Conservation (phyloP, 2,329 filamentous ascomycete genomes). For the Monosporascus sp. region DNA sequence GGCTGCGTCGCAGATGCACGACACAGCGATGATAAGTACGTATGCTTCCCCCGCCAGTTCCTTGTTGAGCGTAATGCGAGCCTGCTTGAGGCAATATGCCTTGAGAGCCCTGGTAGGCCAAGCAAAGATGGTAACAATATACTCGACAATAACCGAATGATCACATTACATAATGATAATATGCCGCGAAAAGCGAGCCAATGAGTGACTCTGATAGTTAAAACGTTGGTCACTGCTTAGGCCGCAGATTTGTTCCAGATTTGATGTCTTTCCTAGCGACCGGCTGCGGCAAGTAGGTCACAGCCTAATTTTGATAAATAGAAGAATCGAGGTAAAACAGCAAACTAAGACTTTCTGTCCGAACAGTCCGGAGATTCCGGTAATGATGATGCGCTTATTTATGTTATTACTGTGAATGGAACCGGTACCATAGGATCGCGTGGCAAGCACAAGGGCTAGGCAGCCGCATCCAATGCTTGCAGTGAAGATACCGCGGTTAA, state of each 20-base stretch:
- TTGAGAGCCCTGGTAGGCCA: background rate
- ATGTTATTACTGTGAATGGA: conserved; percentile 3
- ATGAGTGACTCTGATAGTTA: background rate
- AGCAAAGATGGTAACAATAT: background rate
- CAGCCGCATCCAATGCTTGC: too few relatives aligned
- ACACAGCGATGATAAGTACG: background rate
- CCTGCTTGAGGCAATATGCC: background rate
- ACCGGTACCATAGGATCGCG: too few relatives aligned
- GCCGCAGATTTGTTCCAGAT: background rate
- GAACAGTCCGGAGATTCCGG: background rate
- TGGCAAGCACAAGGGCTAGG: too few relatives aligned
- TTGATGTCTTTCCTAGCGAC: background rate
- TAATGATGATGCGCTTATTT: conserved; percentile 12
- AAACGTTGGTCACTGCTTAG: background rate
- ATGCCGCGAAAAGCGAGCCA: background rate
- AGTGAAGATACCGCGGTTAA: background rate
- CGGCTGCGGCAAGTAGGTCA: background rate
- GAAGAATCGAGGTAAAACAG: background rate
- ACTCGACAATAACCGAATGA: background rate
- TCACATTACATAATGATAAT: background rate
- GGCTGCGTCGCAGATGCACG: background rate
- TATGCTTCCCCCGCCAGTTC: background rate
- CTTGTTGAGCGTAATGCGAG: background rate
- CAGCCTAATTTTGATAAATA: background rate
- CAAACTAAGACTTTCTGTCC: background rate